Conservation (phyloP, 495 filamentous ascomycete genomes). For the Aspergillus haitiensis region DNA sequence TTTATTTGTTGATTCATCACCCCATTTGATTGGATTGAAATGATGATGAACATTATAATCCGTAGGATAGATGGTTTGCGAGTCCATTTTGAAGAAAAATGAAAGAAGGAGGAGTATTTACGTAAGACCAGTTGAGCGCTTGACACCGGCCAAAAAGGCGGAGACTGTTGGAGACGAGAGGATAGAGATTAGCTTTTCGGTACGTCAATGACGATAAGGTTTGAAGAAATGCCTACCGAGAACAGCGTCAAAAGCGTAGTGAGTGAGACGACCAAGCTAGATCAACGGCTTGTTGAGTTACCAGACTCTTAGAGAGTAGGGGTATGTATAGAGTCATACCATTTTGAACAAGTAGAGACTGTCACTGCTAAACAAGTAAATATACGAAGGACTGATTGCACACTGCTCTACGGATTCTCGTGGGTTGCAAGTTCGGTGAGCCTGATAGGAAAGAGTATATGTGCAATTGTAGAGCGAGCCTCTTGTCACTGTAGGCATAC, state of each 20-base stretch:
- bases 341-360: background rate
- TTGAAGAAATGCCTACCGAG: conserved; percentile 61
- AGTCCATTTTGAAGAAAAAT: background rate
- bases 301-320: background rate
- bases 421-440: background rate
- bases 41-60: too few relatives aligned
- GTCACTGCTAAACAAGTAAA: background rate
- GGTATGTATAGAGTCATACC: background rate
- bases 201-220: background rate
- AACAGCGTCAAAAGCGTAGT: conserved; percentile 96
- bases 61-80: too few relatives aligned
- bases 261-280: conserved; percentile 81
- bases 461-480: too few relatives aligned
- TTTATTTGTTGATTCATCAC: conserved; percentile 8
- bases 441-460: background rate
- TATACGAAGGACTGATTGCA: too few relatives aligned
- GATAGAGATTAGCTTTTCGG: conserved; percentile 26
- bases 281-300: conserved; percentile 13
- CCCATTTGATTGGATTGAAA: too few relatives aligned
- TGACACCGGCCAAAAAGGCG: conserved; percentile 92
- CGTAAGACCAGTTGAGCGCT: conserved; percentile 95
- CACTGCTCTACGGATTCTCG: background rate
- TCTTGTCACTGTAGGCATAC: too few relatives aligned
- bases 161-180: conserved; percentile 61
- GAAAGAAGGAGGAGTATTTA: conserved; percentile 55